phyloP scores from a whole-genome alignment of 1,284 basidiomycete genomes.

The Meripilus lineatus region DNA sequence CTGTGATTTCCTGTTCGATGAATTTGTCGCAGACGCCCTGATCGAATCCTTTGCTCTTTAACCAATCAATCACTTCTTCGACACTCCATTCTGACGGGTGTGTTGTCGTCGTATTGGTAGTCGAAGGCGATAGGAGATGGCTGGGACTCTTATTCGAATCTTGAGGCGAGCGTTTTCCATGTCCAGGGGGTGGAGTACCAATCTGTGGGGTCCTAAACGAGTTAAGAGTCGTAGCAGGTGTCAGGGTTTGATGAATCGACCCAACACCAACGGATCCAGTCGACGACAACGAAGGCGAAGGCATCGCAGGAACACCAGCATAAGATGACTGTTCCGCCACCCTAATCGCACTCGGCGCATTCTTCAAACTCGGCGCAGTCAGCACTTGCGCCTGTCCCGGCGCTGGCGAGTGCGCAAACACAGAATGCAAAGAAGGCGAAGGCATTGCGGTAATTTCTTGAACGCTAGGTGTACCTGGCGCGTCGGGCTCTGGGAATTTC shows the following conservation, averaged over 20 bases:
- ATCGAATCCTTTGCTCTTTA: slow-evolving; percentile 83
- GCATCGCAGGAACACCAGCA: slow-evolving; percentile 16
- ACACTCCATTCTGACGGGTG: slow-evolving; percentile 81
- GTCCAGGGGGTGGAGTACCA: background rate
- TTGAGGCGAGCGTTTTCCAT: background rate
- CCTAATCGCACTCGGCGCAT: slow-evolving; percentile 15
- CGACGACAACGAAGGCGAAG: slow-evolving; percentile 38
- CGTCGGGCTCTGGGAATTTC: background rate
- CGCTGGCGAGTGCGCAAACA: slow-evolving; percentile 5
- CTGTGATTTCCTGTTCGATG: slow-evolving; percentile 95
- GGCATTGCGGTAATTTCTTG: background rate
- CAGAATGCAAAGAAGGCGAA: slow-evolving; percentile 4
- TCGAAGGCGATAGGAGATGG: slow-evolving; percentile 7
- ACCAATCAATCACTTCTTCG: slow-evolving; percentile 89
- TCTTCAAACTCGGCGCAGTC: slow-evolving; percentile 8
- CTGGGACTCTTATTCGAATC: slow-evolving; percentile 4
- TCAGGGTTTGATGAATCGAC: slow-evolving; percentile 23
- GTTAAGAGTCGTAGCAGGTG: slow-evolving; percentile 22
- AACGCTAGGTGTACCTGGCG: background rate
- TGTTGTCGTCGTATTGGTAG: slow-evolving; percentile 16
- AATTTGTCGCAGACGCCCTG: slow-evolving; percentile 82
- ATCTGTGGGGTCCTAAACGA: slow-evolving; percentile 15
- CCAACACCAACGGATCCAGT: slow-evolving; percentile 22
- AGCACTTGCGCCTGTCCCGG: slow-evolving; percentile 9
- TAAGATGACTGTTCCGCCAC: slow-evolving; percentile 10